Evolutionary conservation across 2,329 filamentous ascomycete species (phyloP).

Genomic region (Phaeomoniella chlamydospora): DNA sequence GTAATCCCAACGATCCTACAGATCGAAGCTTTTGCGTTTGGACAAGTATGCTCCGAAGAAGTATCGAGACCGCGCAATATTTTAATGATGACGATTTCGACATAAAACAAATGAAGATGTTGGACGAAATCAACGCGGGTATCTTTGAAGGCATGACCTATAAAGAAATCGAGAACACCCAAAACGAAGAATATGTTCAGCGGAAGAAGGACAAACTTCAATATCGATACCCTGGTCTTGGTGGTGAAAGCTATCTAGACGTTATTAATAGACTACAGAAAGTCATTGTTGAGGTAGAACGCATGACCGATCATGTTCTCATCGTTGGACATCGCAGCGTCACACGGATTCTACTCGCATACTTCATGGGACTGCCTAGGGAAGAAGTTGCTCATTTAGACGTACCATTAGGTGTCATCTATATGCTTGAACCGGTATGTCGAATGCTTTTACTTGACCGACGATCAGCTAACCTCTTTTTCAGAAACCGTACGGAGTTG

Average conservation of each 20-base stretch:
- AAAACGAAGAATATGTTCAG: constrained; percentile 67
- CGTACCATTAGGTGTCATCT: constrained; percentile 84
- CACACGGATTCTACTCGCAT: constrained; percentile 82
- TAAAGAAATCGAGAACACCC: constrained; percentile 66
- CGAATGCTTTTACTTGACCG: no score
- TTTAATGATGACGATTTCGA: constrained; percentile 96
- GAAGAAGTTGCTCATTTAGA: constrained; percentile 91
- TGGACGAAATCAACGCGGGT: constrained; percentile 90
- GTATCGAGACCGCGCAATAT: constrained; percentile 72
- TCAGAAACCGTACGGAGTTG: constrained; percentile 83
- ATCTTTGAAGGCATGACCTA: constrained; percentile 93
- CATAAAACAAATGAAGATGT: constrained; percentile 93
- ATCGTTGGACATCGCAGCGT: constrained; percentile 88
- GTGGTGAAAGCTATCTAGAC: constrained; percentile 91
- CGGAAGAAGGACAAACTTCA: constrained; percentile 78
- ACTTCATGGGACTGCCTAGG: constrained; percentile 84
- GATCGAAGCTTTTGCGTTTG: constrained; percentile 90
- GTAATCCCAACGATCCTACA: constrained; percentile 31
- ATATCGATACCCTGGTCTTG: constrained; percentile 91
- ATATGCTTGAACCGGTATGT: constrained; percentile 68
- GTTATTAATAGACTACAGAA: constrained; percentile 90
- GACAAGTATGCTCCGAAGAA: constrained; percentile 92
- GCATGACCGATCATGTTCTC: constrained; percentile 88
- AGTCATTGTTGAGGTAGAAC: constrained; percentile 92
- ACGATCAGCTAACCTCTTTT: no score